Percentiles rank a stretch among this genome's conserved stretches.
These are phyloP conservation scores for Yamadazyma sp. DNA, from an alignment of 1,139 yeast species.

Conservation along the genomic window DNA sequence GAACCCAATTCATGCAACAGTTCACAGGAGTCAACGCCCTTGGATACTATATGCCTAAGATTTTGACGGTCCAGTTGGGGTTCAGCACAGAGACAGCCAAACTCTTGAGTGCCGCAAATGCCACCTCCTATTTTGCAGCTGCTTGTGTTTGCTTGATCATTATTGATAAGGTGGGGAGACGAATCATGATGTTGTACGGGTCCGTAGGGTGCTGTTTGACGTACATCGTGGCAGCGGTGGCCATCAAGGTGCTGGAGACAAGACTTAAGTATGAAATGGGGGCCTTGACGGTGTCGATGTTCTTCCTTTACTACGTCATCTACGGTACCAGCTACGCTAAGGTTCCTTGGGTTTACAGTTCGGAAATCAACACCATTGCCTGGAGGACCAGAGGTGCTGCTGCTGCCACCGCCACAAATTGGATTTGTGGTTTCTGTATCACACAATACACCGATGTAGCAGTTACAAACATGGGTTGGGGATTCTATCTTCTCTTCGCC, in stretches of 20 bases:
- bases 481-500: slow-evolving; percentile 18
- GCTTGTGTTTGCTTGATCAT: slow-evolving; percentile 57
- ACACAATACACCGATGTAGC: slow-evolving; percentile 49
- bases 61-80: slow-evolving; percentile 31
- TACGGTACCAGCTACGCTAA: slow-evolving; percentile 27
- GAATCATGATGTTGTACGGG: slow-evolving; percentile 50
- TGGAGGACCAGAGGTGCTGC: slow-evolving; percentile 54
- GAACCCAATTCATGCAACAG: slow-evolving; percentile 41
- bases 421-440: slow-evolving; percentile 47
- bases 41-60: slow-evolving; percentile 39
- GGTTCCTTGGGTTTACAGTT: slow-evolving; percentile 52
- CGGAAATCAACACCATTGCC: slow-evolving; percentile 53
- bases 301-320: slow-evolving; percentile 37
- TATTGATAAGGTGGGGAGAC: slow-evolving; percentile 60
- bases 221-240: slow-evolving; percentile 38
- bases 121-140: slow-evolving; percentile 55
- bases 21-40: slow-evolving; percentile 43
- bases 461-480: slow-evolving; percentile 37
- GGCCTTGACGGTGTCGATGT: slow-evolving; percentile 49
- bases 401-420: slow-evolving; percentile 46
- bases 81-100: slow-evolving; percentile 25
- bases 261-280: slow-evolving; percentile 32
- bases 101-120: slow-evolving; percentile 55
- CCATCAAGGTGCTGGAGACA: slow-evolving; percentile 27
- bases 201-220: slow-evolving; percentile 43